Percentiles rank a stretch among this genome's conserved stretches.
Evolutionary conservation across 805 yeast species (phyloP).

Genomic region (Sugiyamaella lignohabitans): DNA sequence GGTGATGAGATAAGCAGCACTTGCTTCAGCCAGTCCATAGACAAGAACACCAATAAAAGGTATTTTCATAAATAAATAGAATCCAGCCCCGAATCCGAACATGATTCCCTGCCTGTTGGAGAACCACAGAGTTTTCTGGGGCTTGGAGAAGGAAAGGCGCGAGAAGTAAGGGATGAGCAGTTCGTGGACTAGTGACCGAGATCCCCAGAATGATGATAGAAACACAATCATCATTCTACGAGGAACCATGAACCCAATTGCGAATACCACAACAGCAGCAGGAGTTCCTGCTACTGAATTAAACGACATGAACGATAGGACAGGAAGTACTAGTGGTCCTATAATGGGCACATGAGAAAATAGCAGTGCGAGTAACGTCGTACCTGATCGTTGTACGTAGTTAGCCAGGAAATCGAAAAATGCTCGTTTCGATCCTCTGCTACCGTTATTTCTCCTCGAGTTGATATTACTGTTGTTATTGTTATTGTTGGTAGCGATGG

Average conservation of each 20-base stretch:
- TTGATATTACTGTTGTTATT: neutral
- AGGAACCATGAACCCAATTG: conserved; percentile 34
- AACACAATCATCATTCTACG: conserved; percentile 33
- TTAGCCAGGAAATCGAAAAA: conserved; percentile 10
- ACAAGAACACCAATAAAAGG: conserved; percentile 44
- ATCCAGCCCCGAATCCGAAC: conserved; percentile 49
- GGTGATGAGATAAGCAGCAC: conserved; percentile 48
- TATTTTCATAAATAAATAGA: conserved; percentile 37
- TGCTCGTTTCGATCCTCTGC: neutral
- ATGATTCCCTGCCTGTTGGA: conserved; percentile 49
- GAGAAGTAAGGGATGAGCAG: conserved; percentile 47
- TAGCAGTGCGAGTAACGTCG: conserved; percentile 31
- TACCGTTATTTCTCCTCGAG: neutral
- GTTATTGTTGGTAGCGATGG: neutral
- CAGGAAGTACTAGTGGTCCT: conserved; percentile 39
- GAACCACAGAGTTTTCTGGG: conserved; percentile 45
- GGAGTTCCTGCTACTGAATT: conserved; percentile 42
- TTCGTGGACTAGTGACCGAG: conserved; percentile 39
- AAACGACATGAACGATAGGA: conserved; percentile 40
- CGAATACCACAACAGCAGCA: conserved; percentile 37
- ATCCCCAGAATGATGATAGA: conserved; percentile 43
- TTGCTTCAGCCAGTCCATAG: conserved; percentile 48
- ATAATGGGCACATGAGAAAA: conserved; percentile 38
- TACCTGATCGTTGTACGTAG: conserved; percentile 21
- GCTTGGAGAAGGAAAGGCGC: conserved; percentile 37